Evolutionary conservation across 495 filamentous ascomycete genomes (phyloP).

Genomic region (Lasiosphaeria miniovina): DNA sequence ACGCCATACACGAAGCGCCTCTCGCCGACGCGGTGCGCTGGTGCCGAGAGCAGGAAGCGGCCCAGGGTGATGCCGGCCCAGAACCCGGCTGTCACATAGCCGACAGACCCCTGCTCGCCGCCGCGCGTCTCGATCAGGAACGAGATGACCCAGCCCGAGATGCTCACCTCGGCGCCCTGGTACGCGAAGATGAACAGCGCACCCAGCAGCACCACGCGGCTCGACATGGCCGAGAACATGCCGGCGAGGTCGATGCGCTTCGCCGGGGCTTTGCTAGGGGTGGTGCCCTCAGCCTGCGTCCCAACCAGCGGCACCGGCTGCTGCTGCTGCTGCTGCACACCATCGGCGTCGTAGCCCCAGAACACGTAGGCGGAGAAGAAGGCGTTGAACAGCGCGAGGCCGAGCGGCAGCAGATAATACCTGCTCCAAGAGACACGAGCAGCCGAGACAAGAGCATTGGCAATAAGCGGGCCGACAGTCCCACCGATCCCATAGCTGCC

Average conservation of each 20-base stretch:
- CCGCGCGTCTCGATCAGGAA: constrained; percentile 69
- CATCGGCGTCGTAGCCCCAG: constrained; percentile 52
- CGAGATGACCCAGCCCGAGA: constrained; percentile 79
- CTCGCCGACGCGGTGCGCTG: constrained; percentile 65
- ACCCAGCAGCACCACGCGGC: constrained; percentile 62
- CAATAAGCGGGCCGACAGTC: constrained; percentile 65
- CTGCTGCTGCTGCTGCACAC: not conserved
- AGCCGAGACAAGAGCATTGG: constrained; percentile 58
- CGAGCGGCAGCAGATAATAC: constrained; percentile 59
- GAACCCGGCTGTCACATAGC: constrained; percentile 80
- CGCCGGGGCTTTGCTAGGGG: not conserved
- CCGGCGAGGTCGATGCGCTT: constrained; percentile 16
- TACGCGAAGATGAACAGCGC: constrained; percentile 79
- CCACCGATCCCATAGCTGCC: constrained; percentile 74
- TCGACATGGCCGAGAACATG: constrained; percentile 47
- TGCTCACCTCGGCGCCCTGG: constrained; percentile 73
- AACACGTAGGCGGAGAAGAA: constrained; percentile 56
- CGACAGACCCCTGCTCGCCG: constrained; percentile 61
- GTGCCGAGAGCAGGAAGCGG: constrained; percentile 62
- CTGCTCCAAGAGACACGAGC: constrained; percentile 50
- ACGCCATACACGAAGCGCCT: constrained; percentile 61
- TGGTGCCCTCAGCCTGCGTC: not conserved
- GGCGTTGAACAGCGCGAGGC: constrained; percentile 49
- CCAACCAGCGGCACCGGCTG: not conserved
- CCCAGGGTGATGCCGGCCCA: constrained; percentile 79